Evolutionary conservation across 2,329 filamentous ascomycete species (phyloP).

Genomic region (Colletotrichum coccodes): DNA sequence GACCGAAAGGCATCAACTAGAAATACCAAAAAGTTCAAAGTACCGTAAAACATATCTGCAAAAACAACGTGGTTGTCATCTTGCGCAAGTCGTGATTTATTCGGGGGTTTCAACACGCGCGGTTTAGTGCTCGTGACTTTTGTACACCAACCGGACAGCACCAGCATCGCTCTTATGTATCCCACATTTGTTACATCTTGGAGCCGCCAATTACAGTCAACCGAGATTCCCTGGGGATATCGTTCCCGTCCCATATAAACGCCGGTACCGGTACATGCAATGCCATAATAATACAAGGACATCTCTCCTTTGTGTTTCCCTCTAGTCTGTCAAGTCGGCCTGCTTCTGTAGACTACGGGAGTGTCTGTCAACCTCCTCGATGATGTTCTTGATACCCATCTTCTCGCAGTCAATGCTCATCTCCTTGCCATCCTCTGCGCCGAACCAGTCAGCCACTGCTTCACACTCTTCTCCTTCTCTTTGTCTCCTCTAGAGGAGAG

Average conservation of each 20-base stretch:
- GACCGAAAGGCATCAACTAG: constrained; percentile 4
- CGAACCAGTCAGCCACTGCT: neutral
- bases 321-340: constrained; percentile 74
- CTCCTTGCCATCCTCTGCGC: constrained; percentile 89
- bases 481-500: neutral
- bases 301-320: neutral
- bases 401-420: constrained; percentile 84
- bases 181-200: neutral
- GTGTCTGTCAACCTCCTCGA: constrained; percentile 91
- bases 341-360: constrained; percentile 84
- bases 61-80: neutral
- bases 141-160: neutral
- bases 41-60: neutral
- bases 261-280: constrained; percentile 18
- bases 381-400: constrained; percentile 84
- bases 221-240: constrained; percentile 22
- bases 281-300: constrained; percentile 30
- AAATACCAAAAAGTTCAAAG: constrained; percentile 28
- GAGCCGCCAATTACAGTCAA: constrained; percentile 16
- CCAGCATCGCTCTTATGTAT: neutral
- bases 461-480: neutral
- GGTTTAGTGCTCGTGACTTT: neutral
- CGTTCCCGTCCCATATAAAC: constrained; percentile 29
- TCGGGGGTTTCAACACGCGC: neutral
- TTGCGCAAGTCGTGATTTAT: neutral